phyloP scores from a whole-genome alignment of 306 rosid genomes.

The Rosa rugosa region DNA sequence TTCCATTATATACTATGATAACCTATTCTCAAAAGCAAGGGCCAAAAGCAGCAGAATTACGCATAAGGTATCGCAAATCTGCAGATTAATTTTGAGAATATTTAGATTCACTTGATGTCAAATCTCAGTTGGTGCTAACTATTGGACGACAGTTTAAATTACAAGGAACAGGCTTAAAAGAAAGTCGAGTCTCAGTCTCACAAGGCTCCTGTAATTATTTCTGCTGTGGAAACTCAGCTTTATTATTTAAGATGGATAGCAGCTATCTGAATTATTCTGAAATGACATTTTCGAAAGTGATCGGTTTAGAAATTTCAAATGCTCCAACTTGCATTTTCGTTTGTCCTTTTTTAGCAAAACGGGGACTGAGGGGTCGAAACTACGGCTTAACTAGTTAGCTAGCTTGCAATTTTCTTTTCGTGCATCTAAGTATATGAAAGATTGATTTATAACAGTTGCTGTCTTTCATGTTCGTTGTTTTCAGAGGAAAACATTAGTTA shows the following conservation, averaged over 20 bases:
- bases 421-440: no score
- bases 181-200: background rate
- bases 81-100: background rate
- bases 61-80: background rate
- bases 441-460: no score
- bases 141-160: no score
- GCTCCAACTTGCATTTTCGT: background rate
- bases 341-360: background rate
- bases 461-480: no score
- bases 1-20: background rate
- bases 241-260: background rate
- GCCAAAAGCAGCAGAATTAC: background rate
- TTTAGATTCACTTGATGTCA: background rate
- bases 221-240: background rate
- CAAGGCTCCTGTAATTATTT: background rate
- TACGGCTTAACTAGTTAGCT: background rate
- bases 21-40: slow-evolving; percentile 13
- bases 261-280: background rate
- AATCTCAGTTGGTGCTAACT: background rate
- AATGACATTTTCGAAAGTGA: background rate
- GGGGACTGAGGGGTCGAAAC: background rate
- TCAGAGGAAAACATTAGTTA: no score
- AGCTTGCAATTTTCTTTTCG: background rate
- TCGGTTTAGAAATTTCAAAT: background rate
- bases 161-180: background rate